Base-by-base conservation (phyloP, 2,329 filamentous ascomycete genomes). In the Atkinsonella texensis region DNA sequence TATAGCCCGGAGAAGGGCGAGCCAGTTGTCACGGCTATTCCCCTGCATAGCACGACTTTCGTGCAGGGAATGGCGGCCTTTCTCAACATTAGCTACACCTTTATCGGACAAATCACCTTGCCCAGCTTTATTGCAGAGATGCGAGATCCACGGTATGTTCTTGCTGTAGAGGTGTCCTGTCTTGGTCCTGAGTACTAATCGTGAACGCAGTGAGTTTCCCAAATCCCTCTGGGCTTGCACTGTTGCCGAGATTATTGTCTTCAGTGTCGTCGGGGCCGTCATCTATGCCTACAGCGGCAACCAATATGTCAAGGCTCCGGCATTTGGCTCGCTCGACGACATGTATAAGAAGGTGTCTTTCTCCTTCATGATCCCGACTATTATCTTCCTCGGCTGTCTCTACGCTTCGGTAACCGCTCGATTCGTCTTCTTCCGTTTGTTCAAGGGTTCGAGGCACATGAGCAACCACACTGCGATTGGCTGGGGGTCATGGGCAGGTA, bases 71-170 rank as follows among this genome's bases (percentile, higher is more conserved):
- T 95, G 76, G 89, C 83, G 50, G 90, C 90, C 0, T 95, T 95
- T 68, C 76, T 96, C 65, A 96, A 96, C 69, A 96, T 96, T 63
- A 88, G 84, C 69, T 96, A 95, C 66, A 95, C 90, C 0, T 95
- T 96, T 64, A 95, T 96, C 58, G 90, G 90, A 0, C 90, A 96
- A 65, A 95, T 95, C 60, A 95, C 90, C 0, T 76, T 96, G 13
- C 90, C 90, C 0, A 91, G 86, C 59, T 96, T 96, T 71, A 96
- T 96, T 57, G 89, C 90, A 3, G 90, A 96, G 68, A 96, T 96
- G 90, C 86, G 73, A 52, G 75, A 83, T 31, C 79, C 80, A 1
- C 65, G 68, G 71, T 72, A 61, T 47, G 67, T 41, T 9, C 38
- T 15, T 15, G 1, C 8, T 5, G 9, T 23, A 11, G 18, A 17